Base-by-base conservation (phyloP, 202 grass and related monocot species). In the Panicum virgatum region DNA sequence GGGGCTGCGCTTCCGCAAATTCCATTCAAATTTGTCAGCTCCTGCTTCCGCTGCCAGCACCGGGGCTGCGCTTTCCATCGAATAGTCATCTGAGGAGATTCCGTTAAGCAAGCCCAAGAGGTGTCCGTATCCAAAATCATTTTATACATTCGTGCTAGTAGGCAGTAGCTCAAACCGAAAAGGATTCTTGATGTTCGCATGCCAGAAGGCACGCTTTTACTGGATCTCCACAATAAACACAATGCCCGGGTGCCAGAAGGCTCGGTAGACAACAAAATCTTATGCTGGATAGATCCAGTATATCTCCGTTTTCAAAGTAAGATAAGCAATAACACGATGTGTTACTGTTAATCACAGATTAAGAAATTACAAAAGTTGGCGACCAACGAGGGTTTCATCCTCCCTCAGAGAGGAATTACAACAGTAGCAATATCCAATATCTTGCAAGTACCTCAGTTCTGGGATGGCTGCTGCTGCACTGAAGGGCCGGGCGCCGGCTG, bases 301-400 rank as follows among this genome's bases (percentile, higher is more conserved):
- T 59, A 48, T 8, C 19, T 11, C 47, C 8, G 45, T 54, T 77
- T 66, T 56, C 71, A 15, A 73, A 81, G 71, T 42, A 23, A 58
- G 9, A 82, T 63, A 71, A 76, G 53, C 69, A 66, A 81, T 70
- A 40, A 18, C 19, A 13, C 18, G 63, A 78, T 14, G 77, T 76
- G 81, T 50, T 45, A 45, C 72, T 43, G 56, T 39, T 40, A 85
- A 85, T 77, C 83, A 78, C 73, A 82, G 73, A 61, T 68, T 62
- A 18, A 4, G 34, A 58, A 81, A 78, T 85, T 89, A 78, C 82
- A 85, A 80, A 85, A 81, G 61, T 12, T 58, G 66, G 32, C 19
- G 44, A 29, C 10, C 50, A 72, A 65, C 30, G 11, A 52, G 13
- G 50, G 15, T 62, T 82, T 62, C 42, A 73, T 60, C 66, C 6